phyloP scores from a whole-genome alignment of 1,284 basidiomycete species.

The Flammula alnicola region DNA sequence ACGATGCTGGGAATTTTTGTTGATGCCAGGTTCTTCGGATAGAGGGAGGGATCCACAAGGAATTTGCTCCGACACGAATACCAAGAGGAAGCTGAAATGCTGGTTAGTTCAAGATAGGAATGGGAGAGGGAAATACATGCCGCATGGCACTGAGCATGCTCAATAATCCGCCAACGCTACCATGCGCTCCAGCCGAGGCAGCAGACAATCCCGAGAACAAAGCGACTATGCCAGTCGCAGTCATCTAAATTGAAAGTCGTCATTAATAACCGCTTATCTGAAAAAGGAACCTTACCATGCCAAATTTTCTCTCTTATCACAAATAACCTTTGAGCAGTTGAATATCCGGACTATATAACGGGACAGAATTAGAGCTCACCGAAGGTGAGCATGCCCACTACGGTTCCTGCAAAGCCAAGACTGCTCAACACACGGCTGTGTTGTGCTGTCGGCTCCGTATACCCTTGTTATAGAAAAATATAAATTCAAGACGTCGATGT shows the following conservation, averaged over 20 bases:
- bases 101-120: constrained; percentile 3
- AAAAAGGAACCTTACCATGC: constrained; percentile 63
- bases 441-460: constrained; percentile 61
- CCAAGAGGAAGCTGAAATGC: constrained; percentile 72
- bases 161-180: constrained; percentile 71
- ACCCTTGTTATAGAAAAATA: constrained; percentile 50
- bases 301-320: constrained; percentile 86
- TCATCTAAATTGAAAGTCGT: constrained; percentile 52
- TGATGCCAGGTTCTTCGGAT: constrained; percentile 81
- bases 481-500: not conserved
- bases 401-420: constrained; percentile 81
- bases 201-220: constrained; percentile 84
- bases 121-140: constrained; percentile 40
- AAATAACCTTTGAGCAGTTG: constrained; percentile 54
- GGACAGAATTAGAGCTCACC: constrained; percentile 40
- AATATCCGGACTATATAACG: not conserved
- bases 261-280: constrained; percentile 4
- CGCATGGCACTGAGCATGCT: constrained; percentile 70
- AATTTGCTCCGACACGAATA: constrained; percentile 84
- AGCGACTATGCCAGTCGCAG: constrained; percentile 77
- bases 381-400: constrained; percentile 81
- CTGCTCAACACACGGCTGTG: constrained; percentile 66
- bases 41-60: constrained; percentile 93
- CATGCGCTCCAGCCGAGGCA: constrained; percentile 81
- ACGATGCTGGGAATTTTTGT: constrained; percentile 80